Evolutionary conservation across 176 grass and related monocot species (phyloP).

Genomic region (Juncus inflexus): DNA sequence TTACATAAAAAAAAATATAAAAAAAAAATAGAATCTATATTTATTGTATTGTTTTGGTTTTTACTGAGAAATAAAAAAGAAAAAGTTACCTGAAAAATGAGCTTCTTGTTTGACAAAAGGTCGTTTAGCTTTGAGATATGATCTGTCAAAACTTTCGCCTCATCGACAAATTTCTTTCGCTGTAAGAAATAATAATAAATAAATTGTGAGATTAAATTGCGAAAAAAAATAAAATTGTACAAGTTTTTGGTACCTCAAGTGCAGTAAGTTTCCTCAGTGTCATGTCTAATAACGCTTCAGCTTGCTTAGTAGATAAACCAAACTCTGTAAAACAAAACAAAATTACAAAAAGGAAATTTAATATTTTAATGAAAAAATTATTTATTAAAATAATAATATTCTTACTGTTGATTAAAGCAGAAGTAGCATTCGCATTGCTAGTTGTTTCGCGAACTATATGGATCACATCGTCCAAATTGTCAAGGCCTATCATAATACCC

Average conservation of each 20-base stretch:
- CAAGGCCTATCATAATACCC: constrained; percentile 90
- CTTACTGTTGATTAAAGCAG: constrained; percentile 75
- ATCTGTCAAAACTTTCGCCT: constrained; percentile 57
- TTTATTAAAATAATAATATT: background rate
- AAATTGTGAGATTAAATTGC: background rate
- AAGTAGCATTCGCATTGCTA: constrained; percentile 48
- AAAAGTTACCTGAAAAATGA: constrained; percentile 66
- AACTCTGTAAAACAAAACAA: constrained; percentile 47
- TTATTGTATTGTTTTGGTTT: no score
- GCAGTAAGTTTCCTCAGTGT: constrained; percentile 86
- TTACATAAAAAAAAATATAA: constrained; percentile 37
- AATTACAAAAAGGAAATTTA: constrained; percentile 13
- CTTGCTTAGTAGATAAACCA: constrained; percentile 79
- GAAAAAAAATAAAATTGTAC: constrained; percentile 5
- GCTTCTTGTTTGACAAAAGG: constrained; percentile 87
- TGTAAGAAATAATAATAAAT: constrained; percentile 26
- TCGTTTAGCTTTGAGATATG: constrained; percentile 83
- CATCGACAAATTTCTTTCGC: constrained; percentile 92
- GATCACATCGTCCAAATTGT: constrained; percentile 95
- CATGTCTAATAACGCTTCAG: constrained; percentile 87
- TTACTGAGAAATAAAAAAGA: constrained; percentile 5
- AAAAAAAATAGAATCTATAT: background rate
- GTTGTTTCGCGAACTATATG: constrained; percentile 68
- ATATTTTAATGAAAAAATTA: background rate
- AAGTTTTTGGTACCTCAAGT: constrained; percentile 57